Evolutionary conservation across 2,329 filamentous ascomycete species (phyloP), one percentile per base, ranked within the genome.

Genomic region (Fusarium sp.): DNA sequence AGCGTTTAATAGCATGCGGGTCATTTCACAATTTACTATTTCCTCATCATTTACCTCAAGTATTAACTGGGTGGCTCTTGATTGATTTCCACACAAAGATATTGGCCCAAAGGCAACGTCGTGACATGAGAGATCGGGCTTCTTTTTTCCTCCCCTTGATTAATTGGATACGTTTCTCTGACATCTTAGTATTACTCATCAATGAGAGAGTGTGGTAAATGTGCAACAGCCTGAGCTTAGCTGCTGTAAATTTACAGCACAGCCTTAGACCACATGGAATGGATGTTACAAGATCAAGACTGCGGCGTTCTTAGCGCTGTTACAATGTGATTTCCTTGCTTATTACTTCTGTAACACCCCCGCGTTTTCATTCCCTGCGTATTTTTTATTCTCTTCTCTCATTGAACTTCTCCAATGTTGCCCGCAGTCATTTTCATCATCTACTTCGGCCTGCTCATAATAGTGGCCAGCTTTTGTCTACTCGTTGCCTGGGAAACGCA

Each of bases 341-440:
- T 36, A 40, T 34, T 50, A n/a, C 26, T 17, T 6, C 24, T 19
- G 38, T 57, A 40, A 39, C 58, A 57, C 43, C 33, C 21, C 22
- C 6, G 45, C n/a, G 13, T 45, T n/a, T 14, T 28, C 1, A 8
- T 45, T 3, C 6, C 2, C 1, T 40, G 14, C 28, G 51, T 38
- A 26, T 11, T 56, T 33, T 40, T 7, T 2, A 38, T 28, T 28
- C 28, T 24, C 5, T 22, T 26, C 26, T 56, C 8, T 10, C 3
- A 4, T 11, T 31, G 4, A 54, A 42, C 8, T 36, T 11, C 22
- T n/a, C 6, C 34, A 59, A 59, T 59, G 40, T 21, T 33, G 17
- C 46, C 33, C 7, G 59, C 58, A 51, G 8, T 51, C 9, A 46
- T 43, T 13, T 34, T 51, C 24, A 36, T 22, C 4, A 45, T 64